Conservation (phyloP, 441 rosid species). For the Biscutella laevigata region DNA sequence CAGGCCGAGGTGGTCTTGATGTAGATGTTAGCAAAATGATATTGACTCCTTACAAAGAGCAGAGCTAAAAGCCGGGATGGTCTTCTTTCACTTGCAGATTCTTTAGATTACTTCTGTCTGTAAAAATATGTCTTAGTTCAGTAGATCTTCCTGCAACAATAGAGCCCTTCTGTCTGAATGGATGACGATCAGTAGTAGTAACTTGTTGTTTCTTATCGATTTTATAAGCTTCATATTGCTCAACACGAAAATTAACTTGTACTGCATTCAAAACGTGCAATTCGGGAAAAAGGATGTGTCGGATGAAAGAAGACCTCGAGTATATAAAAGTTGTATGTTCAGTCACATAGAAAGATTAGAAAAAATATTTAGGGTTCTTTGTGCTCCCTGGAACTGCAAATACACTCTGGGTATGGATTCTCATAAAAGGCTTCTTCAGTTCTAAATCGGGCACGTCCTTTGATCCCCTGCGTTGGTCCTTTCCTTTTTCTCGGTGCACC, state of each 20-base stretch:
- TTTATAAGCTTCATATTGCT: too few relatives aligned
- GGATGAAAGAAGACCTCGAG: too few relatives aligned
- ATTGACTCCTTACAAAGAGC: conserved; percentile 98
- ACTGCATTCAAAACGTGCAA: too few relatives aligned
- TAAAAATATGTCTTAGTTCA: conserved; percentile 7
- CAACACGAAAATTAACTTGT: too few relatives aligned
- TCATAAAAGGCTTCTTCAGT: conserved; percentile 83
- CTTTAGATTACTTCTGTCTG: conserved; percentile 13
- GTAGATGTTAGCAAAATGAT: conserved; percentile 95
- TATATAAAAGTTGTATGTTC: too few relatives aligned
- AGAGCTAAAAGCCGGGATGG: conserved; percentile 35
- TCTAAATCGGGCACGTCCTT: conserved; percentile 64
- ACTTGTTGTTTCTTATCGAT: background rate
- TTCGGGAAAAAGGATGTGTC: too few relatives aligned
- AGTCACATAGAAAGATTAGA: background rate
- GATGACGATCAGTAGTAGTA: background rate
- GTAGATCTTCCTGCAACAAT: conserved; percentile 1
- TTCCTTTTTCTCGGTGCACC: conserved; percentile 75
- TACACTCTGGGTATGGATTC: conserved; percentile 81
- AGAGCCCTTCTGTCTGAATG: background rate
- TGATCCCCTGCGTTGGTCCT: conserved; percentile 56
- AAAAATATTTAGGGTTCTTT: background rate
- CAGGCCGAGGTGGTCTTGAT: conserved; percentile 96
- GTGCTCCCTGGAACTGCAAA: conserved; percentile 45
- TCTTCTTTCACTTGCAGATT: background rate